phyloP scores from a whole-genome alignment of 2,329 filamentous ascomycete species.

The Colletotrichum chrysophilum region DNA sequence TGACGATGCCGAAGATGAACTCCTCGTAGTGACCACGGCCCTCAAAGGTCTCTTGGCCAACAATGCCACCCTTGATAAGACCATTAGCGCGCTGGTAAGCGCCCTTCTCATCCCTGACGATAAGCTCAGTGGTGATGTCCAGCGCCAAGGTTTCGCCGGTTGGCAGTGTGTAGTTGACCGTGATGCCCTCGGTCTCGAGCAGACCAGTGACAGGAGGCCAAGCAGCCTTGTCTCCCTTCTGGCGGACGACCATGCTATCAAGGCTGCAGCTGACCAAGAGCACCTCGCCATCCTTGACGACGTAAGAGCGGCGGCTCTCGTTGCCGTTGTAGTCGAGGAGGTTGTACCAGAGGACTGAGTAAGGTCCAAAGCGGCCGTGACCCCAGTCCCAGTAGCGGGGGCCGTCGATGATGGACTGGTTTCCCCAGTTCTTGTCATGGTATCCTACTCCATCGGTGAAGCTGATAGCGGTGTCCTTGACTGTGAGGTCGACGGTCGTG shows the following conservation, averaged over 20 bases:
- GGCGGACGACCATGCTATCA: constrained; percentile 21
- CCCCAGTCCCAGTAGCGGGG: constrained; percentile 45
- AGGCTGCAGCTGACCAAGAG: constrained; percentile 30
- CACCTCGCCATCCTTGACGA: constrained; percentile 31
- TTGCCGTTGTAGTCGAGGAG: constrained; percentile 28
- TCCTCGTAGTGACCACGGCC: not conserved
- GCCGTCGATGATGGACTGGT: constrained; percentile 24
- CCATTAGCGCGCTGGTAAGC: not conserved
- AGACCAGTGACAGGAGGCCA: constrained; percentile 17
- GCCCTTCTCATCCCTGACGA: not conserved
- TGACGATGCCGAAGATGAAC: not conserved
- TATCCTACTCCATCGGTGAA: constrained; percentile 38
- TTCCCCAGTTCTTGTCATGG: constrained; percentile 54
- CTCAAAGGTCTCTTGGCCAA: not conserved
- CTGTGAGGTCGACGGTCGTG: not conserved
- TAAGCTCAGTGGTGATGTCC: not conserved
- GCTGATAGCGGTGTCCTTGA: not conserved
- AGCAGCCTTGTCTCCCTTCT: constrained; percentile 13
- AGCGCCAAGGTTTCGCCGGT: not conserved
- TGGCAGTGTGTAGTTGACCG: not conserved
- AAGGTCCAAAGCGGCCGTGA: constrained; percentile 44
- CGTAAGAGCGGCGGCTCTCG: constrained; percentile 30
- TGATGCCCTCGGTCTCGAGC: not conserved
- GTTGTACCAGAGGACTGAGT: constrained; percentile 50
- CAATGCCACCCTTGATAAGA: not conserved